Conservation (phyloP, 441 rosid species). For the Eutrema salsugineum region DNA sequence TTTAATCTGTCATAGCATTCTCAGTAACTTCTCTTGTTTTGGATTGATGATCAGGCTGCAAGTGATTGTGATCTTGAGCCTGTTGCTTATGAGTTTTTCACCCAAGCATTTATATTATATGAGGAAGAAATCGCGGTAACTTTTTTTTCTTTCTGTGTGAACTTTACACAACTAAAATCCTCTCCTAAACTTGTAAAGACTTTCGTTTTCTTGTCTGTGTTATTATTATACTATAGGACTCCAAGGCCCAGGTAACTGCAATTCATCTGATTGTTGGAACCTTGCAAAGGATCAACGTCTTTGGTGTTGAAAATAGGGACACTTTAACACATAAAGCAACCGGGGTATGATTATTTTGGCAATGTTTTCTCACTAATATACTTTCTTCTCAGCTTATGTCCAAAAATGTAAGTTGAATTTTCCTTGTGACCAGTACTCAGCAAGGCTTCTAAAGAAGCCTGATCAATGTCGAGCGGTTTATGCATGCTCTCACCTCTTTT, state of each 20-base stretch:
- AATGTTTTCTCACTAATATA: not conserved
- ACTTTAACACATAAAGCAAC: conserved; percentile 84
- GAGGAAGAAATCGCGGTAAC: conserved; percentile 81
- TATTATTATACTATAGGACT: conserved; percentile 41
- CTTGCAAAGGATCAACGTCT: conserved; percentile 72
- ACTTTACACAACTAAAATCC: not conserved
- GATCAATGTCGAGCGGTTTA: conserved; percentile 84
- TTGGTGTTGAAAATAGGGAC: conserved; percentile 72
- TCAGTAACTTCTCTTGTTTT: not conserved
- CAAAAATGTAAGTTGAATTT: not conserved
- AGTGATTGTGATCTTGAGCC: conserved; percentile 69
- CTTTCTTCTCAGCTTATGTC: not conserved
- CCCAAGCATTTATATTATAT: conserved; percentile 65
- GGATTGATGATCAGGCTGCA: conserved; percentile 53
- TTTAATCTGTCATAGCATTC: not conserved
- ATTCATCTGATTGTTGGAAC: conserved; percentile 71
- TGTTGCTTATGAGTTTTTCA: conserved; percentile 68
- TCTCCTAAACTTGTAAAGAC: not conserved
- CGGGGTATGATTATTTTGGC: conserved; percentile 41
- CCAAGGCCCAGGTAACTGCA: conserved; percentile 73
- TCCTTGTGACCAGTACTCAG: conserved; percentile 55
- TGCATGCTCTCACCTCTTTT: conserved; percentile 75
- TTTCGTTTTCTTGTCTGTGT: not conserved
- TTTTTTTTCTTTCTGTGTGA: conserved; percentile 7
- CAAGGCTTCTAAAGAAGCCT: conserved; percentile 75